phyloP scores from a whole-genome alignment of 192 early-diverging fungal species.

The Glomus cerebriforme region DNA sequence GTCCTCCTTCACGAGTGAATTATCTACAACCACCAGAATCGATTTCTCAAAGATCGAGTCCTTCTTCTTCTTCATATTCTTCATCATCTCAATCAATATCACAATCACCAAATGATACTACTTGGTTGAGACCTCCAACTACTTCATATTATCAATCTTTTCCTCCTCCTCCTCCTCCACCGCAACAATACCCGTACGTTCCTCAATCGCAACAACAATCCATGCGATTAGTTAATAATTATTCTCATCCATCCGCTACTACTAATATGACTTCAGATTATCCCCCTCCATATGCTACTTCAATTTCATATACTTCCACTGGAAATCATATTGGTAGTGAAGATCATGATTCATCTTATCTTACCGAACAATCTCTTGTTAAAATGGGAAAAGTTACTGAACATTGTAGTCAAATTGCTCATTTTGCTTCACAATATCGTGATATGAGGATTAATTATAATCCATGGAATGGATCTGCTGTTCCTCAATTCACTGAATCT shows the following conservation, averaged over 20 bases:
- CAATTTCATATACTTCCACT: neutral
- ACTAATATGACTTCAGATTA: neutral
- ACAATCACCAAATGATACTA: neutral
- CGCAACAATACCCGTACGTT: neutral
- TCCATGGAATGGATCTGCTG: neutral
- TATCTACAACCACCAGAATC: neutral
- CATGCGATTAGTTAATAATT: neutral
- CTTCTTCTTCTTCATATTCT: neutral
- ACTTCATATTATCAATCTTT: neutral
- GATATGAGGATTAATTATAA: neutral
- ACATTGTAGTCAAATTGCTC: constrained; percentile 2
- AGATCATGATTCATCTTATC: neutral
- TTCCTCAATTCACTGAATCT: neutral
- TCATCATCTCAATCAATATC: neutral
- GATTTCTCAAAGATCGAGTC: neutral
- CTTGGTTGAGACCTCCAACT: neutral
- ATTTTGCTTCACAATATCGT: constrained; percentile 13
- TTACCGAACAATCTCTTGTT: neutral
- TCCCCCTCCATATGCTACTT: neutral
- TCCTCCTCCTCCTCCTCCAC: neutral
- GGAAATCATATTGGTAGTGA: neutral
- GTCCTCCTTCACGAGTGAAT: neutral
- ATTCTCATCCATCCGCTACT: neutral
- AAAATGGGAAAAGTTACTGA: neutral
- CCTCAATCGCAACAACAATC: neutral